phyloP scores from a whole-genome alignment of 768 basidiomycete genomes.

The Atractiella rhizophila region DNA sequence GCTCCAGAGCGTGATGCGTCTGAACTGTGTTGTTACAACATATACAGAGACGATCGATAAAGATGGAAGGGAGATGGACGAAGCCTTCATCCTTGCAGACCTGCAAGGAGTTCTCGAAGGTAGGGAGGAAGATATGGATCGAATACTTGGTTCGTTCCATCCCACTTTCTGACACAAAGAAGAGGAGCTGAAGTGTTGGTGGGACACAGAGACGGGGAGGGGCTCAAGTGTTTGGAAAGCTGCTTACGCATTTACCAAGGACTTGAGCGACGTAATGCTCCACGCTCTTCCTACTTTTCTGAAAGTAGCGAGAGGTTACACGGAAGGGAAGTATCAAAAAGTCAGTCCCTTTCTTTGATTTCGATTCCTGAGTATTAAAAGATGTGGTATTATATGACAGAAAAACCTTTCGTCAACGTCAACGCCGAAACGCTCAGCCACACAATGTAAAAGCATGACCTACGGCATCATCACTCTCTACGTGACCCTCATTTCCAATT shows the following conservation, averaged over 20 bases:
- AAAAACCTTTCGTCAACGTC: too few species aligned
- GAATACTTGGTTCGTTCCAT: constrained; percentile 6
- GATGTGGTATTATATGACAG: too few species aligned
- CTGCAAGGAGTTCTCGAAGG: too few species aligned
- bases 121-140: constrained; percentile 9
- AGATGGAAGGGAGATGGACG: constrained; percentile 5
- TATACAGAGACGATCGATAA: background rate
- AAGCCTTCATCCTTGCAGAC: too few species aligned
- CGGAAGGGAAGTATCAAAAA: constrained; percentile 80
- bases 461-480: constrained; percentile 65
- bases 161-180: background rate
- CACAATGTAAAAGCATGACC: constrained; percentile 65
- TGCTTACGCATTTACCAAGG: constrained; percentile 52
- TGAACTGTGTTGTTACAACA: too few species aligned
- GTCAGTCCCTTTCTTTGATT: constrained; percentile 24
- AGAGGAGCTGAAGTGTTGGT: background rate
- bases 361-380: too few species aligned
- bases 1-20: too few species aligned
- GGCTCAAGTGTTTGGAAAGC: constrained; percentile 62
- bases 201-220: constrained; percentile 34
- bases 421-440: constrained; percentile 46
- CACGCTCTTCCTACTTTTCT: constrained; percentile 76
- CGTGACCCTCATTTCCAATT: constrained; percentile 56
- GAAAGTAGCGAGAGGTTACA: constrained; percentile 68
- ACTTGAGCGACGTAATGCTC: constrained; percentile 58